These are phyloP conservation scores for Podospora didyma DNA, from an alignment of 495 filamentous ascomycete species.

Conservation along the genomic window DNA sequence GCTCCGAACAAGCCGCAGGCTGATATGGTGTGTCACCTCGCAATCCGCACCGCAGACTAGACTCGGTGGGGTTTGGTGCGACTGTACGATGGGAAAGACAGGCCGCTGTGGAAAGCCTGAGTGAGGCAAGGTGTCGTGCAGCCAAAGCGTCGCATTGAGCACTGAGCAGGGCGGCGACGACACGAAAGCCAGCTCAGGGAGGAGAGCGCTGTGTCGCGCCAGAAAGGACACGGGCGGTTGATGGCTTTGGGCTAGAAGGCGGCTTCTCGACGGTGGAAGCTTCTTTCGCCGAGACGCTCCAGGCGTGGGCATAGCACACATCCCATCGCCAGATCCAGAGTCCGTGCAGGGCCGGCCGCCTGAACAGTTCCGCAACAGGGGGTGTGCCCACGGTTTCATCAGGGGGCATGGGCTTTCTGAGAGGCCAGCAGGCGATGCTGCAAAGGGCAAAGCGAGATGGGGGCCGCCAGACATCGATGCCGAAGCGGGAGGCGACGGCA, in stretches of 20 bases:
- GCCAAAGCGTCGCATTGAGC: slow-evolving; percentile 27
- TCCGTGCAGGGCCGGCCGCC: slow-evolving; percentile 21
- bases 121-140: slow-evolving; percentile 27
- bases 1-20: slow-evolving; percentile 49
- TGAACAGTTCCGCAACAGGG: slow-evolving; percentile 17
- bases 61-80: slow-evolving; percentile 26
- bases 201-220: slow-evolving; percentile 16
- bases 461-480: slow-evolving; percentile 7
- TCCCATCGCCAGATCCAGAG: slow-evolving; percentile 21
- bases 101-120: slow-evolving; percentile 18
- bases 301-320: slow-evolving; percentile 8
- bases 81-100: slow-evolving; percentile 22
- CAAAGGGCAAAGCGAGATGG: slow-evolving; percentile 9
- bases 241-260: slow-evolving; percentile 15
- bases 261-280: slow-evolving; percentile 23
- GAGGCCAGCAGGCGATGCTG: slow-evolving; percentile 8
- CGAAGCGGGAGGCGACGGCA: slow-evolving; percentile 9
- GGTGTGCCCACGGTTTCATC: slow-evolving; percentile 22
- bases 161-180: slow-evolving; percentile 21
- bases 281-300: slow-evolving; percentile 15
- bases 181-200: not conserved
- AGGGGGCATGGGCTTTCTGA: slow-evolving; percentile 11
- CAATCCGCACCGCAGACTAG: slow-evolving; percentile 16
- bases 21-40: slow-evolving; percentile 36
- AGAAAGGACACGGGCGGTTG: slow-evolving; percentile 12